Percentiles rank a stretch among this genome's conserved stretches.
Conservation (phyloP, 148 eudicot genomes). For the Suaeda aralocaspica region DNA sequence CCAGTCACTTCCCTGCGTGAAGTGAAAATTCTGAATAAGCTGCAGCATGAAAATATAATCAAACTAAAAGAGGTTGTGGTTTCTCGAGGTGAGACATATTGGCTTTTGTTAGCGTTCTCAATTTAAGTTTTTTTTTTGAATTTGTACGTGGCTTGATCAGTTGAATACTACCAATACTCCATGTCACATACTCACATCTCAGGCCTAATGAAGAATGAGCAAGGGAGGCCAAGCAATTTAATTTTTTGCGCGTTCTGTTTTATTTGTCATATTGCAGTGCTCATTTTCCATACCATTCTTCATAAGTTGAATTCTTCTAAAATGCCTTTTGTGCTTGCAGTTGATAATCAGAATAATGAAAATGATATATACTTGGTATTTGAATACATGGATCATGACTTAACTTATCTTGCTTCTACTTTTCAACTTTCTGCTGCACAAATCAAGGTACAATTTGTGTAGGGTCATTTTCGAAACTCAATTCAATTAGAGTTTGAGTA, state of each 20-base stretch:
- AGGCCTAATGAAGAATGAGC: constrained; percentile 31
- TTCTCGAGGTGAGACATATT: constrained; percentile 42
- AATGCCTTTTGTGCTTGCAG: constrained; percentile 1
- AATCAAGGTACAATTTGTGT: constrained; percentile 28
- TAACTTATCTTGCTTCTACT: constrained; percentile 72
- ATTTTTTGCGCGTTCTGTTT: not conserved
- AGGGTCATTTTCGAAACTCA: not conserved
- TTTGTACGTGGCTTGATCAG: not conserved
- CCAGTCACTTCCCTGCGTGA: constrained; percentile 55
- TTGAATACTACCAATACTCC: not conserved
- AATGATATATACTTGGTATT: constrained; percentile 92
- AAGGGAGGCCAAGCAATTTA: constrained; percentile 30
- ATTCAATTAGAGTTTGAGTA: not conserved
- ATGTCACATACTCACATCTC: constrained; percentile 2
- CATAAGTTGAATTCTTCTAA: not conserved
- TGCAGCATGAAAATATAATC: constrained; percentile 53
- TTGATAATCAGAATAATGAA: constrained; percentile 63
- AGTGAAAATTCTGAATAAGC: constrained; percentile 51
- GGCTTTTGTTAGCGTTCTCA: not conserved
- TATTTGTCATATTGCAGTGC: not conserved
- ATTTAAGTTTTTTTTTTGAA: not conserved
- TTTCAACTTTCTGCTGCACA: constrained; percentile 45
- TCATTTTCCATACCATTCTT: not conserved
- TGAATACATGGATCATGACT: constrained; percentile 95
- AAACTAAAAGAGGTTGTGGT: constrained; percentile 56